Evolutionary conservation across 495 filamentous ascomycete genomes (phyloP).

Genomic region (Lasiosphaeris hirsuta): DNA sequence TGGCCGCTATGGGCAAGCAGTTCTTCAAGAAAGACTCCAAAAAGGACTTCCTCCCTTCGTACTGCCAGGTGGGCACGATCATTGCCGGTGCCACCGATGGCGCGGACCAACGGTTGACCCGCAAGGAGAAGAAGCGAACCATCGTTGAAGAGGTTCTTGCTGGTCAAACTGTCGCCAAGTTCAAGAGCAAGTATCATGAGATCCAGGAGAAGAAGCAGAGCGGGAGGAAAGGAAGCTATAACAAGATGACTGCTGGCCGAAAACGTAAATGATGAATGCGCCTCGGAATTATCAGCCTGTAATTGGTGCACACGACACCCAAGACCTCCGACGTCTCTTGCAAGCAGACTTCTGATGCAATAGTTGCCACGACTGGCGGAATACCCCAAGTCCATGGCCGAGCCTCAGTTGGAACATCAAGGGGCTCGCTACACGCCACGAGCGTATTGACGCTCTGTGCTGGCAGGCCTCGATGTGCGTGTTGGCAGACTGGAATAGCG

Average conservation of each 20-base stretch:
- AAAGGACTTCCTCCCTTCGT: constrained; percentile 67
- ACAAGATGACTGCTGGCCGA: constrained; percentile 30
- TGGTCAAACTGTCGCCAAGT: constrained; percentile 44
- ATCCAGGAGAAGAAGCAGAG: constrained; percentile 33
- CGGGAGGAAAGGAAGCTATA: constrained; percentile 29
- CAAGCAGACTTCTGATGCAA: not conserved
- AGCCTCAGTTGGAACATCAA: too few species aligned
- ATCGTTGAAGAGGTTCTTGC: constrained; percentile 86
- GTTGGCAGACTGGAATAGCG: not conserved
- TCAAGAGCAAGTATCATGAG: constrained; percentile 35
- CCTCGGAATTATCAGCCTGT: too few species aligned
- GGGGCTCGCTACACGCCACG: not conserved
- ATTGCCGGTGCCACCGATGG: constrained; percentile 88
- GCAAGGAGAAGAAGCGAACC: constrained; percentile 83
- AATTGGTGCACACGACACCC: too few species aligned
- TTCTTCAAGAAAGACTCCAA: constrained; percentile 79
- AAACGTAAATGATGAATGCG: constrained; percentile 21
- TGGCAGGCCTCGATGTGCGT: not conserved
- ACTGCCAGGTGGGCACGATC: constrained; percentile 83
- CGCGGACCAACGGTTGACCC: constrained; percentile 70
- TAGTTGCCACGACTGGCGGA: too few species aligned
- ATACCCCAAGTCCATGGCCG: too few species aligned
- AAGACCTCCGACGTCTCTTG: not conserved
- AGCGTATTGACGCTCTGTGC: not conserved
- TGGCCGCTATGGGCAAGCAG: constrained; percentile 77